Evolutionary conservation across 129 eudicot genomes (phyloP).

Genomic region (Lactuca saligna): DNA sequence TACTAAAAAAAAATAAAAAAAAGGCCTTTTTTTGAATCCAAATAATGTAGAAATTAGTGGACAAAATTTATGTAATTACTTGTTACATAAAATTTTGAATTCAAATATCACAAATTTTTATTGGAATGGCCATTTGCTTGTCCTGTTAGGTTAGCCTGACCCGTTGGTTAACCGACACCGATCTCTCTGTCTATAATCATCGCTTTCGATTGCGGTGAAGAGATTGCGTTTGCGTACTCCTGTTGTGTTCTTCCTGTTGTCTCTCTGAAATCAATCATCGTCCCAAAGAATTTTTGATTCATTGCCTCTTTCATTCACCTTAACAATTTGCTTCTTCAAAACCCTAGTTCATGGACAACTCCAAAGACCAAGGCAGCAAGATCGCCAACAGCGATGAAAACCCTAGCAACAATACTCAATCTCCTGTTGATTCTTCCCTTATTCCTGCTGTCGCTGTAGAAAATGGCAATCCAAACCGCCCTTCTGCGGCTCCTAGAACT

Average conservation of each 20-base stretch:
- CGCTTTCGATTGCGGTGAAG: conserved; percentile 6
- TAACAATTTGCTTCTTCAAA: background rate
- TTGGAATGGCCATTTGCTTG: background rate
- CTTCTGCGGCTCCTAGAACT: conserved; percentile 35
- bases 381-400: conserved; percentile 23
- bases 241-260: conserved; percentile 9
- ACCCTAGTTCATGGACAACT: conserved; percentile 33
- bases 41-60: too few relatives aligned
- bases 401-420: conserved; percentile 9
- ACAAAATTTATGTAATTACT: too few relatives aligned
- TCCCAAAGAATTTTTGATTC: background rate
- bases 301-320: background rate
- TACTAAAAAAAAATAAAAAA: too few relatives aligned
- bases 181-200: background rate
- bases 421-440: conserved; percentile 6
- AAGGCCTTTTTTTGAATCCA: too few relatives aligned
- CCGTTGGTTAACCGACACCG: conserved; percentile 7
- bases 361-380: conserved; percentile 31
- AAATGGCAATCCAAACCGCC: conserved; percentile 12
- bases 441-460: background rate
- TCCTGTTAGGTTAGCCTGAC: background rate
- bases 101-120: background rate
- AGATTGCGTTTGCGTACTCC: conserved; percentile 24
- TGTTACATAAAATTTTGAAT: background rate
- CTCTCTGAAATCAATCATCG: background rate